Percentiles rank a stretch among this genome's conserved stretches.
Conservation (phyloP, 179 eudicot genomes). For the Sideroxylon spinosum region DNA sequence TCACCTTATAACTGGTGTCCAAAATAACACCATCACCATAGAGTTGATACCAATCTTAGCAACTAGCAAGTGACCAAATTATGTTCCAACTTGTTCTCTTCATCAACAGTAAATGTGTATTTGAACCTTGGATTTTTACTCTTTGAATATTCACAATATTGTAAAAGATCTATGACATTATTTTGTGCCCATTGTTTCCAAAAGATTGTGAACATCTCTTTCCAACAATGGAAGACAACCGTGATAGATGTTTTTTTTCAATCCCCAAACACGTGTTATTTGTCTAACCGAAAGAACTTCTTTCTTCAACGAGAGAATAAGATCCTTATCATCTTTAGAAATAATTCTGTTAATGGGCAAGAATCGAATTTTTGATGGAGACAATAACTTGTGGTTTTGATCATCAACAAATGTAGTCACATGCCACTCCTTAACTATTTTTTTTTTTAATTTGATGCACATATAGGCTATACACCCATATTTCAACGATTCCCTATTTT, state of each 20-base stretch:
- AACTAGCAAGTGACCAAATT: neutral
- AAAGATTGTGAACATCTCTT: slow-evolving; percentile 19
- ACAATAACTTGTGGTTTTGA: too few relatives aligned
- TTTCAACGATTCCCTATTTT: too few relatives aligned
- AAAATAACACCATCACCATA: neutral
- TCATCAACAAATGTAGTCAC: too few relatives aligned
- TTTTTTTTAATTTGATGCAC: too few relatives aligned
- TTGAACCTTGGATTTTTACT: slow-evolving; percentile 20
- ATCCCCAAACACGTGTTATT: too few relatives aligned
- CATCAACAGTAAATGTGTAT: slow-evolving; percentile 13
- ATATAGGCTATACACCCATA: too few relatives aligned
- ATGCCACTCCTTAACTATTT: too few relatives aligned
- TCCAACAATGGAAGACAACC: slow-evolving; percentile 16
- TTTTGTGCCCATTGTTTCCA: neutral
- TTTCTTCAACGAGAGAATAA: too few relatives aligned
- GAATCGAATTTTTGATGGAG: too few relatives aligned
- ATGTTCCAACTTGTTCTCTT: slow-evolving; percentile 18
- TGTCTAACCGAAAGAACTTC: too few relatives aligned
- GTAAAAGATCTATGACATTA: slow-evolving; percentile 3
- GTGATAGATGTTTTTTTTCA: slow-evolving; percentile 11
- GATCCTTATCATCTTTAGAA: too few relatives aligned
- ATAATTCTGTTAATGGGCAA: too few relatives aligned
- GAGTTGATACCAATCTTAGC: neutral
- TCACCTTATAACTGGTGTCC: neutral
- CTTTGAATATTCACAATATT: slow-evolving; percentile 15